phyloP scores from a whole-genome alignment of 192 early-diverging fungal species.

The Entrophospora sp. region DNA sequence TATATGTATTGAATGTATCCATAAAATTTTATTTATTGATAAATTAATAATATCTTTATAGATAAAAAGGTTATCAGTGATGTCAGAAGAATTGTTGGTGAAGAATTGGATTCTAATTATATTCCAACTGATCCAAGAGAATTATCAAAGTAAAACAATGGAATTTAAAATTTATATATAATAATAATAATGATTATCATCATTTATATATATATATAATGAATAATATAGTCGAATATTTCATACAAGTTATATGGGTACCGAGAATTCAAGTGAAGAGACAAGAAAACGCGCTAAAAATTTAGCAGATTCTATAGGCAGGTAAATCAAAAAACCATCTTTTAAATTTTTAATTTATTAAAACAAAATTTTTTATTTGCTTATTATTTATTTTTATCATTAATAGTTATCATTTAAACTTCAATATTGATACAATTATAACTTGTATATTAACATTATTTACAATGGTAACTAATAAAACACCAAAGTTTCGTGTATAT shows the following conservation, averaged over 20 bases:
- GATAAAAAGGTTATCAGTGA: conserved; percentile 64
- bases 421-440: conserved; percentile 83
- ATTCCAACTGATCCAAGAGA: conserved; percentile 72
- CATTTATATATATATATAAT: background rate
- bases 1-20: background rate
- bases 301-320: conserved; percentile 72
- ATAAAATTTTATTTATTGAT: background rate
- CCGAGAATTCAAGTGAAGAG: conserved; percentile 78
- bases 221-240: conserved; percentile 56
- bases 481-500: conserved; percentile 70
- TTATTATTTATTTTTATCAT: background rate
- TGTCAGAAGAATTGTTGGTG: conserved; percentile 53
- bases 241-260: conserved; percentile 96
- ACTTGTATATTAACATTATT: conserved; percentile 70
- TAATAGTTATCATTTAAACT: conserved; percentile 79
- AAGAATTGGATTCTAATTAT: conserved; percentile 47
- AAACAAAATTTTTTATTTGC: background rate
- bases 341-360: background rate
- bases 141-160: conserved; percentile 52
- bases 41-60: background rate
- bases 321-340: conserved; percentile 25
- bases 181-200: background rate
- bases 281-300: conserved; percentile 73
- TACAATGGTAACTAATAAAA: conserved; percentile 56
- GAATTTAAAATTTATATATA: background rate